Conservation (phyloP, 345 rosid species). For the Pistacia atlantica region DNA sequence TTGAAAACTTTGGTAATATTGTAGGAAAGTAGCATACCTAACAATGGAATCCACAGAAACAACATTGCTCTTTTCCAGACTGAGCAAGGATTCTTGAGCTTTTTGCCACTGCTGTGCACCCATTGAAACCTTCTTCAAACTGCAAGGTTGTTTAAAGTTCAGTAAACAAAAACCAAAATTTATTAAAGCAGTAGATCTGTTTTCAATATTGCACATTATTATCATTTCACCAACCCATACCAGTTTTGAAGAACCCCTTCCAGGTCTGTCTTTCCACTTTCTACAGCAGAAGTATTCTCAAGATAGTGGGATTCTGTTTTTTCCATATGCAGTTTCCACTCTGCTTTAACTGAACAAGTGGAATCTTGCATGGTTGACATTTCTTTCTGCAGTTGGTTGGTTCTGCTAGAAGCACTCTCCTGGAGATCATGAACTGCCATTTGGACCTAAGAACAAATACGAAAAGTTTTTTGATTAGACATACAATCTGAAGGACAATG, state of each 20-base stretch:
- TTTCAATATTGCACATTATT: background rate
- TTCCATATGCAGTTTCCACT: constrained; percentile 85
- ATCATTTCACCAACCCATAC: constrained; percentile 38
- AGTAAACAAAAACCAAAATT: constrained; percentile 8
- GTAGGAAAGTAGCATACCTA: constrained; percentile 50
- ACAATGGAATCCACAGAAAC: constrained; percentile 86
- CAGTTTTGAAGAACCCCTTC: constrained; percentile 80
- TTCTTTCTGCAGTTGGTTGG: constrained; percentile 75
- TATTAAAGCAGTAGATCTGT: background rate
- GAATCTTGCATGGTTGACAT: constrained; percentile 92
- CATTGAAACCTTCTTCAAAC: constrained; percentile 73
- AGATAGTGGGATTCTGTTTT: constrained; percentile 72
- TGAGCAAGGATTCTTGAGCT: constrained; percentile 84
- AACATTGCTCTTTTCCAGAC: constrained; percentile 76
- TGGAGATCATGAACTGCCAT: constrained; percentile 83
- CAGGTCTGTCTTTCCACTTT: constrained; percentile 74
- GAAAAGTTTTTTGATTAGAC: constrained; percentile 9
- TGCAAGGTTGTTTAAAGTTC: constrained; percentile 39
- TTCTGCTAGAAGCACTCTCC: constrained; percentile 74
- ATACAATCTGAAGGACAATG: constrained; percentile 8
- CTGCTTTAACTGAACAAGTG: constrained; percentile 65
- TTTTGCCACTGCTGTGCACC: constrained; percentile 85
- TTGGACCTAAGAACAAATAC: constrained; percentile 62
- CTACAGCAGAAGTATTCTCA: constrained; percentile 73
- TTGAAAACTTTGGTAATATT: background rate